Evolutionary conservation across 1,139 yeast genomes (phyloP).

Genomic region (Diutina neorugosa): DNA sequence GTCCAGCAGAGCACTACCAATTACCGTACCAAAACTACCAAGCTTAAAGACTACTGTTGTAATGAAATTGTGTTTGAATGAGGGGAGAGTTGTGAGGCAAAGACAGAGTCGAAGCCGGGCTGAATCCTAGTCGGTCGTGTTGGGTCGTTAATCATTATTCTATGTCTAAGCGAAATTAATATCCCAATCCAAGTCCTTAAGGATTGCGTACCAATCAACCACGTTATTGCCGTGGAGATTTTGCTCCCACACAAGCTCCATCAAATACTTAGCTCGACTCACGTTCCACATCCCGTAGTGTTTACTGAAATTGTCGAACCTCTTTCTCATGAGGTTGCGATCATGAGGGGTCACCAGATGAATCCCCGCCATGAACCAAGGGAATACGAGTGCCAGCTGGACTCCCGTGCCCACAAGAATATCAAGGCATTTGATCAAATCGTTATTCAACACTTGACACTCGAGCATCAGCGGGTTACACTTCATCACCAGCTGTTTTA

Average conservation of each 20-base stretch:
- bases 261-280: slow-evolving; percentile 42
- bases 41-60: too few species aligned
- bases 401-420: slow-evolving; percentile 53
- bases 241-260: slow-evolving; percentile 40
- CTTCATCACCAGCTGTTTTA: slow-evolving; percentile 50
- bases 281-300: slow-evolving; percentile 62
- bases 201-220: slow-evolving; percentile 51
- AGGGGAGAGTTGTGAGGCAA: too few species aligned
- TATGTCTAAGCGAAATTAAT: slow-evolving; percentile 46
- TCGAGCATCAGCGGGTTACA: slow-evolving; percentile 55
- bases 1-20: too few species aligned
- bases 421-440: slow-evolving; percentile 46
- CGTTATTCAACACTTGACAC: slow-evolving; percentile 45
- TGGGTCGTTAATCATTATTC: background rate
- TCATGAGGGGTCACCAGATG: slow-evolving; percentile 43
- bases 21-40: too few species aligned
- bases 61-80: too few species aligned
- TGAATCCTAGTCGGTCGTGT: too few species aligned
- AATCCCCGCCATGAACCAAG: slow-evolving; percentile 66
- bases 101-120: too few species aligned
- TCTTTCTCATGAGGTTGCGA: slow-evolving; percentile 35
- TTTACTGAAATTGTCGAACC: slow-evolving; percentile 44
- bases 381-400: slow-evolving; percentile 64
- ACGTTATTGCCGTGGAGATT: slow-evolving; percentile 26
- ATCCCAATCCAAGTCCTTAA: slow-evolving; percentile 65